Base-by-base conservation (phyloP, 2,329 filamentous ascomycete species). In the Talaromyces albobiverticillius region DNA sequence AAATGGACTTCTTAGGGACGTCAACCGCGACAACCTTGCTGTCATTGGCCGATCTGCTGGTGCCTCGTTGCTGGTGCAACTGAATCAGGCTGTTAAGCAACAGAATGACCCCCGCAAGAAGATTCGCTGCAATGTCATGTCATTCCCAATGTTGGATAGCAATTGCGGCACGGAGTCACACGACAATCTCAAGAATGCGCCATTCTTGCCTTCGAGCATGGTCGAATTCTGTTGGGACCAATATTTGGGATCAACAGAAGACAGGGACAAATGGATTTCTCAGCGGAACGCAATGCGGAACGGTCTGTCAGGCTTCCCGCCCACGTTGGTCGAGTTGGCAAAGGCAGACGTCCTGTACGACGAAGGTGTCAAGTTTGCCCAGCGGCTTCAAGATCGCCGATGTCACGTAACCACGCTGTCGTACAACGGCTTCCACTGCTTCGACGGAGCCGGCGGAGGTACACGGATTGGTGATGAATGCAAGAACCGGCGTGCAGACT, bases 11-110 rank as follows among this genome's bases (percentile, higher is more conserved):
- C n/a, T n/a, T n/a, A n/a, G 14, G 0, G 13, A 25, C 2, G 16
- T 48, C 14, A 38, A 48, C 9, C 29, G 26, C 5, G 36, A 50
- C 5, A 29, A 22, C 8, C 10, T 50, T 4, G 34, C 34, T 11
- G 2, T 50, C n/a, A 31, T 50, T 31, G 34, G 46, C 14, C 22
- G 46, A 10, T 50, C 46, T 41, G 46, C 34, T 4, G 46, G 46
- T 13, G 46, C 46, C 2, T 18, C n/a, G 1, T 29, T 41, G n/a
- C 14, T 31, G 3, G 34, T 31, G 3, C 22, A n/a, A 14, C 13
- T 50, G 23, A 36, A 38, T 29, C n/a, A n/a, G n/a, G n/a, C n/a
- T n/a, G n/a, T n/a, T n/a, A n/a, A n/a, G n/a, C n/a, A n/a, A n/a
- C n/a, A n/a, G n/a, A n/a, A n/a, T n/a, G n/a, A n/a, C n/a, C n/a